Percentiles rank a stretch among this genome's conserved stretches.
phyloP scores from a whole-genome alignment of 495 filamentous ascomycete species.

The Cercophora sp. region DNA sequence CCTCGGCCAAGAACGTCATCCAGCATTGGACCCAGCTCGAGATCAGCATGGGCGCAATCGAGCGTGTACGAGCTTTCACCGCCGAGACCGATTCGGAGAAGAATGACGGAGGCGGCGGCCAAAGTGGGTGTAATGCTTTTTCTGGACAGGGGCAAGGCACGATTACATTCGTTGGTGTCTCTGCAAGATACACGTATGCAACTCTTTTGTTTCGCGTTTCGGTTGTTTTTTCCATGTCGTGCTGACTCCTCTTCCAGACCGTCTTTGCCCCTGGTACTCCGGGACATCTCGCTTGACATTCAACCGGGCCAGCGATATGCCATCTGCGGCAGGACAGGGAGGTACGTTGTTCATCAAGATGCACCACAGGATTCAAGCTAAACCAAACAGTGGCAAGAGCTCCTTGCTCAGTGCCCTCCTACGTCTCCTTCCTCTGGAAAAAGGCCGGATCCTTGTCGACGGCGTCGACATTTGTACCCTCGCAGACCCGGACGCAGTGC shows the following conservation, averaged over 20 bases:
- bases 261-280: too few relatives aligned
- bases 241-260: too few relatives aligned
- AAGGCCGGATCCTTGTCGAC: constrained; percentile 77
- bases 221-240: too few relatives aligned
- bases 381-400: constrained; percentile 79
- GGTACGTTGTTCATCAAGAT: too few relatives aligned
- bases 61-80: background rate
- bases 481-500: constrained; percentile 9
- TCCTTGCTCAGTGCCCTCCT: constrained; percentile 83
- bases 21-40: background rate
- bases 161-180: background rate
- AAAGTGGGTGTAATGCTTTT: too few relatives aligned
- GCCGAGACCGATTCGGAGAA: background rate
- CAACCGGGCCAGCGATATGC: constrained; percentile 15
- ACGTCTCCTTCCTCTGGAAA: constrained; percentile 76
- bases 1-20: background rate
- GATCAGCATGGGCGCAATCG: background rate
- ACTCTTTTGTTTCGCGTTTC: too few relatives aligned
- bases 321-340: constrained; percentile 16
- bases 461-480: constrained; percentile 74
- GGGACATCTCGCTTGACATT: background rate
- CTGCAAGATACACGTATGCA: background rate
- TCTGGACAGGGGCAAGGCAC: background rate
- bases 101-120: background rate
- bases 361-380: too few relatives aligned